Conservation (phyloP, 2,329 filamentous ascomycete species). For the Penicillium sp. region DNA sequence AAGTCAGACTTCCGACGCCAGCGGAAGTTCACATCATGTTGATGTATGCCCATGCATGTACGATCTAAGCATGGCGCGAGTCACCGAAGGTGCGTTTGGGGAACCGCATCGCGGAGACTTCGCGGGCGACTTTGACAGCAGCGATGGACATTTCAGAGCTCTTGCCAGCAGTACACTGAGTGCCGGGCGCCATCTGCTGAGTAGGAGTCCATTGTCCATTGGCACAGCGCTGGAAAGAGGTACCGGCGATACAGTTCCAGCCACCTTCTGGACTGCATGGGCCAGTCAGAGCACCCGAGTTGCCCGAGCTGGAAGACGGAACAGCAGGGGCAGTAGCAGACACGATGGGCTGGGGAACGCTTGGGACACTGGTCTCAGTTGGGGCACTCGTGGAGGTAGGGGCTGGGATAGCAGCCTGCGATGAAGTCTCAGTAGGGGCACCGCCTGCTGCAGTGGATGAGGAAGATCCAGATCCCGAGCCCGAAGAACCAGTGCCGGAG, state of each 20-base stretch:
- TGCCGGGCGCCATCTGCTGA: constrained; percentile 57
- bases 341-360: neutral
- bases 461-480: too few relatives aligned
- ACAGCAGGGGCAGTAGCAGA: too few relatives aligned
- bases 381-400: neutral
- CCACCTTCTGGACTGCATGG: constrained; percentile 57
- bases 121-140: constrained; percentile 28
- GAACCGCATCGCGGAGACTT: constrained; percentile 32
- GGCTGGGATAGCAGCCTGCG: neutral
- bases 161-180: constrained; percentile 51
- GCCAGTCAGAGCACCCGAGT: constrained; percentile 43
- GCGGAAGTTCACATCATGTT: too few relatives aligned
- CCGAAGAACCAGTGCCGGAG: neutral
- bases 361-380: neutral
- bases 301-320: constrained; percentile 19
- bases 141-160: too few relatives aligned
- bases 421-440: neutral
- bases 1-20: too few relatives aligned
- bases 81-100: constrained; percentile 27
- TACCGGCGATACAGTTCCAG: constrained; percentile 62
- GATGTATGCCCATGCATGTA: too few relatives aligned
- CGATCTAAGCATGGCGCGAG: constrained; percentile 26
- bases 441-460: too few relatives aligned
- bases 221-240: constrained; percentile 64
- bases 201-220: constrained; percentile 57